Base-by-base conservation (phyloP, 768 basidiomycete species). In the Cystofilobasidium capitatum region DNA sequence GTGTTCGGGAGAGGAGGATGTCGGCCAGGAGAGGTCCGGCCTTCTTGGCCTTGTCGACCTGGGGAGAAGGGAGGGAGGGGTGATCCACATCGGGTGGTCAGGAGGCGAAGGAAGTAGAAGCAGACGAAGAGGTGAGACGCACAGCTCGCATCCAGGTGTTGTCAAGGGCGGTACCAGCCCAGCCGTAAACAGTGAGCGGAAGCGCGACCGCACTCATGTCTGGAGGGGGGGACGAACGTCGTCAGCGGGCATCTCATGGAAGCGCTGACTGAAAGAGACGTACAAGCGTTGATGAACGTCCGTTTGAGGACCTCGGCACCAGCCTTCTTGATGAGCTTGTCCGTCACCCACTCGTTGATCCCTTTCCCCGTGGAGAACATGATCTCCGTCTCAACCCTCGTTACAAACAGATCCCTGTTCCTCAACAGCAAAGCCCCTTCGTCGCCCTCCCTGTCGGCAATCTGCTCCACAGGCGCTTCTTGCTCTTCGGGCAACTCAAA, bases 21-120 rank as follows among this genome's bases (percentile, higher is more conserved):
- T 80, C 78, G 0, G 80, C 80, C 8, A 81, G 75, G 2, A 81
- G 64, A 10, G 76, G 62, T 12, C 80, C 81, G 0, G 81, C 81
- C 66, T 81, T 81, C 60, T 73, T 73, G 0, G 80, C 79, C 40
- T 78, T 74, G 68, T 81, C 80, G 70, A 77, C 44, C 63, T 63
- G 49, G 5, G 47, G 2, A 12, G 5, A 59, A 24, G 20, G 20
- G 58, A 13, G 13, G 36, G 7, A 22, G 33, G 24, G 22, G 17
- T 16, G 36, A 5, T 16, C 22, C 4, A 37, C 5, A 10, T 20
- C 3, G 16, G 36, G 58, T 31, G 4, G 2, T 13, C 8, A 29
- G 26, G 8, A 14, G 60, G 13, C 22, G 35, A 5, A 26, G 9
- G 55, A 57, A 16, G 31, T 26, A 31, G 31, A 29, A 9, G 16